Evolutionary conservation across 805 yeast genomes (phyloP).

Genomic region (Wickerhamomyces queroliae): DNA sequence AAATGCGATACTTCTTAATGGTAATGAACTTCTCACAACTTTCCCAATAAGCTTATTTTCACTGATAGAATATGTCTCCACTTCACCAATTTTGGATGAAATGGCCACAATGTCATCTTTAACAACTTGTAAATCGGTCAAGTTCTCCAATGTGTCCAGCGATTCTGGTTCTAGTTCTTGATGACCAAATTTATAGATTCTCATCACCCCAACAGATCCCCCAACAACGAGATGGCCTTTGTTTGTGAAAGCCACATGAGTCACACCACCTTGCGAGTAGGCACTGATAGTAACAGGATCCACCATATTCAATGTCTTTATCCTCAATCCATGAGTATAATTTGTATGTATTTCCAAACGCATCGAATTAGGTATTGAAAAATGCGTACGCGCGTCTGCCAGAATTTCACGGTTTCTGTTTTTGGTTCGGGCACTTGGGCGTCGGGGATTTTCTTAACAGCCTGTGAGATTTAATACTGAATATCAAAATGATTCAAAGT

Average conservation of each 20-base stretch:
- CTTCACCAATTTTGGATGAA: slow-evolving; percentile 19
- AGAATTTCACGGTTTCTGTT: neutral
- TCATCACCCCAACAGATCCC: slow-evolving; percentile 18
- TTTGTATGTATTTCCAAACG: too few relatives aligned
- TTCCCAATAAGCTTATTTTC: slow-evolving; percentile 6
- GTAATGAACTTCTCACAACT: slow-evolving; percentile 19
- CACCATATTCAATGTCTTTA: slow-evolving; percentile 5
- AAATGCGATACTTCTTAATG: slow-evolving; percentile 46
- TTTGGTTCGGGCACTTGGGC: neutral
- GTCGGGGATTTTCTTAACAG: too few relatives aligned
- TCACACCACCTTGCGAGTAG: slow-evolving; percentile 19
- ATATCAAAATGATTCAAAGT: too few relatives aligned
- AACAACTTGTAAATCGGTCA: slow-evolving; percentile 12
- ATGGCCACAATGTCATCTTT: slow-evolving; percentile 16
- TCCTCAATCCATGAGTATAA: neutral
- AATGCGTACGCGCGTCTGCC: neutral
- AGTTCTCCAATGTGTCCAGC: slow-evolving; percentile 17
- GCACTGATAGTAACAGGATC: slow-evolving; percentile 13
- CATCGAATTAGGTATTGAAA: neutral
- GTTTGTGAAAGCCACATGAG: slow-evolving; percentile 13
- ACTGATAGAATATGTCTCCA: slow-evolving; percentile 16
- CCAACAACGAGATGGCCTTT: slow-evolving; percentile 18
- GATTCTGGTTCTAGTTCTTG: slow-evolving; percentile 21
- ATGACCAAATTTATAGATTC: slow-evolving; percentile 12
- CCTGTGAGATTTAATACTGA: neutral